phyloP scores from a whole-genome alignment of 345 rosid genomes.

The Microthlaspi erraticum region DNA sequence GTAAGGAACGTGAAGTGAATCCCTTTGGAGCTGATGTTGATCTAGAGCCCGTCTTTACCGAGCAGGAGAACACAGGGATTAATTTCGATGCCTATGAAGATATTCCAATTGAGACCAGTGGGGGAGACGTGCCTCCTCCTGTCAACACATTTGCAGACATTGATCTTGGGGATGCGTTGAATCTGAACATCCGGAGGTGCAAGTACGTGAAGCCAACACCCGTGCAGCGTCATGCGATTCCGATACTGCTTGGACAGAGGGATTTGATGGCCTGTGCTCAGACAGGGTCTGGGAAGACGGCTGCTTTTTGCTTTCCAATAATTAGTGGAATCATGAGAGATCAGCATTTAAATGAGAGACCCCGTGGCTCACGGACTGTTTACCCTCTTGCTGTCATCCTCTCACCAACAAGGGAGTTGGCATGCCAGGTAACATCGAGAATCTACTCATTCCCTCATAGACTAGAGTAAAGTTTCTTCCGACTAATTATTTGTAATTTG shows the following conservation, averaged over 20 bases:
- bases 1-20: constrained; percentile 81
- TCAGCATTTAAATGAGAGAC: constrained; percentile 62
- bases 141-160: constrained; percentile 95
- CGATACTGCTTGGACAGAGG: constrained; percentile 76
- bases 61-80: constrained; percentile 81
- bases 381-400: constrained; percentile 95
- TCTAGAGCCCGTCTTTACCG: constrained; percentile 52
- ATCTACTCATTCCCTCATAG: neutral
- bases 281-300: constrained; percentile 99
- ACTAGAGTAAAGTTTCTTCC: neutral
- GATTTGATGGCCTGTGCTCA: constrained; percentile 99
- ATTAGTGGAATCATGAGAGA: constrained; percentile 91
- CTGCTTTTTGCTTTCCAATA: constrained; percentile 98
- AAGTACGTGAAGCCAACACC: constrained; percentile 98
- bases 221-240: constrained; percentile 92
- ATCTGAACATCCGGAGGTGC: constrained; percentile 86
- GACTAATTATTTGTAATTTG: neutral
- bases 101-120: constrained; percentile 96
- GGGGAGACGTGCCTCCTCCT: constrained; percentile 89
- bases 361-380: constrained; percentile 87
- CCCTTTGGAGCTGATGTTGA: constrained; percentile 80
- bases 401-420: constrained; percentile 96
- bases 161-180: constrained; percentile 90
- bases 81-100: constrained; percentile 98
- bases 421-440: constrained; percentile 67